These are phyloP conservation scores for Apostasia ramifera DNA, from an alignment of 106 monocot genomes.

Conservation along the genomic window DNA sequence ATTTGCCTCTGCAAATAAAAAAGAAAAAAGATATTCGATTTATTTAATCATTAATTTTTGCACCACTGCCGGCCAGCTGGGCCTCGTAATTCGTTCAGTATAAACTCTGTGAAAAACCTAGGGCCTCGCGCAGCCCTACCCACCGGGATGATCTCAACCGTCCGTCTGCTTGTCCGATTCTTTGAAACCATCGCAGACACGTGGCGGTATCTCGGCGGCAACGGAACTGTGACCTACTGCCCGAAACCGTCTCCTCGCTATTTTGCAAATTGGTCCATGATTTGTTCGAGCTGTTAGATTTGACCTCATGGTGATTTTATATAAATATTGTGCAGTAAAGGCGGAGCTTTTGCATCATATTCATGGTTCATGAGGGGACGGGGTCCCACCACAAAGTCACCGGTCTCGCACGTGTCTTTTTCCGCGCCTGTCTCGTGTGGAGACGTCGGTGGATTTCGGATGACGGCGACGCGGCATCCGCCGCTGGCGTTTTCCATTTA, in stretches of 20 bases:
- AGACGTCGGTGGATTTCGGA: neutral
- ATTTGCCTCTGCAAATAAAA: constrained; percentile 11
- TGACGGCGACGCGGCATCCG: neutral
- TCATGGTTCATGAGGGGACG: neutral
- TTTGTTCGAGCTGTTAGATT: neutral
- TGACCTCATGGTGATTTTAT: neutral
- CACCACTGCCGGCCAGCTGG: neutral
- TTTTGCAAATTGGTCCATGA: neutral
- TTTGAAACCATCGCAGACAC: neutral
- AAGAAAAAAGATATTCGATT: constrained; percentile 4
- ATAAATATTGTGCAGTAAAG: neutral
- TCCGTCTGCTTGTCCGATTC: too few species aligned
- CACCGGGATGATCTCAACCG: neutral
- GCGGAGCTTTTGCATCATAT: neutral
- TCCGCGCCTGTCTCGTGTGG: neutral
- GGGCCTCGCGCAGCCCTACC: neutral
- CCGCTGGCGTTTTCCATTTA: neutral
- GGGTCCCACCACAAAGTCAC: neutral
- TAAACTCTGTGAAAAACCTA: neutral
- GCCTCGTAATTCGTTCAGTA: neutral
- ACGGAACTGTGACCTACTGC: neutral
- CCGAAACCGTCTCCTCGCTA: neutral
- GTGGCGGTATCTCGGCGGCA: neutral
- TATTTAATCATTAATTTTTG: neutral
- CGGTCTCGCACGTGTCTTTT: neutral